phyloP scores from a whole-genome alignment of 2,329 filamentous ascomycete genomes.

The Neoscytalidium dimidiatum region DNA sequence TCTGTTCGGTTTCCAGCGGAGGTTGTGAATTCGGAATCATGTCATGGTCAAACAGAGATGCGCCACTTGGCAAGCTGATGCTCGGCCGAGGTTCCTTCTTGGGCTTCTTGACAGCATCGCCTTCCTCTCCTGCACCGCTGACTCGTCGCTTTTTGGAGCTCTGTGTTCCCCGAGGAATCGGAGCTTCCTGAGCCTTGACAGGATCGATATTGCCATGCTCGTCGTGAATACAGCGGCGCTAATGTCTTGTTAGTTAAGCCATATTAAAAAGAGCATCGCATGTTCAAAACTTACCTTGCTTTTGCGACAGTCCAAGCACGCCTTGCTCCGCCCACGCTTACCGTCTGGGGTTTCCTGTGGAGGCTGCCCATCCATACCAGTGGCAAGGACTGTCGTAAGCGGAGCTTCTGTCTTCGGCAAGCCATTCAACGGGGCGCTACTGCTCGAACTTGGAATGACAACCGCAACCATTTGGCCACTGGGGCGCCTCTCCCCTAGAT shows the following conservation, averaged over 20 bases:
- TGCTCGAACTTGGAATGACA: conserved; percentile 4
- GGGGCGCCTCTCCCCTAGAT: conserved; percentile 3
- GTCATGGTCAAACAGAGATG: conserved; percentile 9
- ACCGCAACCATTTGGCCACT: conserved; percentile 18
- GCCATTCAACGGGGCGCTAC: not conserved
- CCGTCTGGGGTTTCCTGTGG: conserved; percentile 44
- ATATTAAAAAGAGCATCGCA: not conserved
- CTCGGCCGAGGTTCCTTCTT: conserved; percentile 9
- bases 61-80: not conserved
- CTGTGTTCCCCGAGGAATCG: conserved; percentile 59
- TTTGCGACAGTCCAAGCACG: conserved; percentile 66
- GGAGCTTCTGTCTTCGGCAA: conserved; percentile 28
- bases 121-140: conserved; percentile 19
- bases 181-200: conserved; percentile 62
- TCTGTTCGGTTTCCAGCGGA: not conserved
- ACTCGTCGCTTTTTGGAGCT: conserved; percentile 58
- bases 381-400: conserved; percentile 5
- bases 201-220: conserved; percentile 66
- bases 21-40: not conserved
- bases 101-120: conserved; percentile 18
- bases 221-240: conserved; percentile 69
- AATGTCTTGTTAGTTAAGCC: conserved; percentile 26
- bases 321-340: conserved; percentile 63
- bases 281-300: conserved; percentile 58
- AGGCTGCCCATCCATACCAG: conserved; percentile 22